Percentiles rank a stretch among this genome's conserved stretches.
phyloP scores from a whole-genome alignment of 768 basidiomycete species.

The Neoboletus subvelutipes region DNA sequence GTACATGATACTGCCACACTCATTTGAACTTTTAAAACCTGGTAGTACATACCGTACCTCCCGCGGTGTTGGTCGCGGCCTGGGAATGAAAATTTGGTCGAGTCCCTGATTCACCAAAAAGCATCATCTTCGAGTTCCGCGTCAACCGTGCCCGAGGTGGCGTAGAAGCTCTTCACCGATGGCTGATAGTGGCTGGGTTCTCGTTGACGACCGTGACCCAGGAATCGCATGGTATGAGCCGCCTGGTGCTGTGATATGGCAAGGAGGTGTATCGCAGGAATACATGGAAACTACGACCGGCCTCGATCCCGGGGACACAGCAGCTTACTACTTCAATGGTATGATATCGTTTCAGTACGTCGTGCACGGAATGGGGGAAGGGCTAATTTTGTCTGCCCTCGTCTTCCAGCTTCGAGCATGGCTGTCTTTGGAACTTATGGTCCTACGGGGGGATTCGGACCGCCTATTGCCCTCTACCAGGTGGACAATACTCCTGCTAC shows the following conservation, averaged over 20 bases:
- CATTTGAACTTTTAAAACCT: background rate
- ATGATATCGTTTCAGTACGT: background rate
- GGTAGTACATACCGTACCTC: background rate
- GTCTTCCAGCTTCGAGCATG: conserved; percentile 7
- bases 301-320: background rate
- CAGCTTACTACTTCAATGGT: conserved; percentile 6
- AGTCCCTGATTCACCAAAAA: background rate
- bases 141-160: background rate
- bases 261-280: background rate
- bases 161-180: background rate
- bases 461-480: background rate
- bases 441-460: background rate
- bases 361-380: background rate
- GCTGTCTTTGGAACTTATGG: background rate
- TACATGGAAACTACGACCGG: background rate
- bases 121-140: background rate
- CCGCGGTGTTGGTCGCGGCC: background rate
- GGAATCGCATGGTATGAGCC: background rate
- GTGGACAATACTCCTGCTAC: background rate
- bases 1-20: no score
- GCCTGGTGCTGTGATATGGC: background rate
- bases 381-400: background rate
- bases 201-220: conserved; percentile 1
- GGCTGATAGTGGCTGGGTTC: background rate
- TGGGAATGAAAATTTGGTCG: background rate